Evolutionary conservation across 106 monocot species (phyloP).

Genomic region (Amphibolis antarctica): DNA sequence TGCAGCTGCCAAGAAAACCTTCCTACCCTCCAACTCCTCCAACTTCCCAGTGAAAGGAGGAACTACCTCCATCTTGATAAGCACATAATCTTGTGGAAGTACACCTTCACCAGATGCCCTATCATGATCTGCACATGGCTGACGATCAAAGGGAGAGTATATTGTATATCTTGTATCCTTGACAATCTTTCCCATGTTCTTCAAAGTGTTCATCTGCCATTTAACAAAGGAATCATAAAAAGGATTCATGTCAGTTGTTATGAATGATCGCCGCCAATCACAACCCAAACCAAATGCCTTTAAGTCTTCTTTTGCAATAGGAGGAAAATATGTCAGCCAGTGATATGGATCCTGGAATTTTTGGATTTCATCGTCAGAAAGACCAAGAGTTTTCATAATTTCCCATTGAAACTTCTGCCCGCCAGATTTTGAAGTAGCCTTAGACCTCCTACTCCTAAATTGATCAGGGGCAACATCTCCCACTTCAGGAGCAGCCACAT

Average conservation of each 20-base stretch:
- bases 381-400: slow-evolving; percentile 73
- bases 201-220: slow-evolving; percentile 84
- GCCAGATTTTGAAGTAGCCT: slow-evolving; percentile 68
- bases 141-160: slow-evolving; percentile 81
- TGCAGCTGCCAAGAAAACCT: slow-evolving; percentile 70
- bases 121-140: slow-evolving; percentile 97
- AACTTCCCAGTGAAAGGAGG: slow-evolving; percentile 67
- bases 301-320: slow-evolving; percentile 73
- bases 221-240: slow-evolving; percentile 85
- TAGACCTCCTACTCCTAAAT: slow-evolving; percentile 82
- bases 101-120: slow-evolving; percentile 86
- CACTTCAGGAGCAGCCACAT: slow-evolving; percentile 24
- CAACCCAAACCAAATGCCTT: slow-evolving; percentile 80
- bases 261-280: slow-evolving; percentile 88
- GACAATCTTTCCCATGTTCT: slow-evolving; percentile 63
- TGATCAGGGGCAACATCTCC: slow-evolving; percentile 42
- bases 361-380: slow-evolving; percentile 54
- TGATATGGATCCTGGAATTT: slow-evolving; percentile 61
- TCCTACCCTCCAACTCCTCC: slow-evolving; percentile 62
- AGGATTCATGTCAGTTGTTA: slow-evolving; percentile 84
- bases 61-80: slow-evolving; percentile 79
- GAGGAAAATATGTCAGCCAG: slow-evolving; percentile 76
- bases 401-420: slow-evolving; percentile 85
- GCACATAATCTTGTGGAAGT: slow-evolving; percentile 75
- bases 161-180: slow-evolving; percentile 79